phyloP scores from a whole-genome alignment of 345 rosid genomes.

The Murraya koenigii region DNA sequence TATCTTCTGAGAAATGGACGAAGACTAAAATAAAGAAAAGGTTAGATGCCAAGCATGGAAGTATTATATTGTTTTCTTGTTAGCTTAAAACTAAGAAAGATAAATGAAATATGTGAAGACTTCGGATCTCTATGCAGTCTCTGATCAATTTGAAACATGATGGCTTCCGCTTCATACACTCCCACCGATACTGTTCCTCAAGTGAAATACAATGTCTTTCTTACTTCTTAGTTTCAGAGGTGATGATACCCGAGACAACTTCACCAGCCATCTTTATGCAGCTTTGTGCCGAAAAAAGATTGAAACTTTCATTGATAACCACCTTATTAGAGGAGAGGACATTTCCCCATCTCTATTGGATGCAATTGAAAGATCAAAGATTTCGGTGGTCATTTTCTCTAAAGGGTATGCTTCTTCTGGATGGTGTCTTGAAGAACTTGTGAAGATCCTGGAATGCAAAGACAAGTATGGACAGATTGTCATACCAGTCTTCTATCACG shows the following conservation, averaged over 20 bases:
- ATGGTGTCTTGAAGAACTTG: conserved; percentile 8
- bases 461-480: not conserved
- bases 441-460: not conserved
- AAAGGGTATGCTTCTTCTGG: conserved; percentile 3
- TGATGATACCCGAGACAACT: not conserved
- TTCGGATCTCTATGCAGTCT: no score
- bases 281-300: not conserved
- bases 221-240: conserved; percentile 14
- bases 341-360: not conserved
- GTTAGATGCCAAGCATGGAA: not conserved
- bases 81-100: not conserved
- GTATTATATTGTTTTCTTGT: not conserved
- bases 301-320: not conserved
- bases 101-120: not conserved
- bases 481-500: not conserved
- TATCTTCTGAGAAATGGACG: not conserved
- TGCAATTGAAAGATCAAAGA: conserved; percentile 3
- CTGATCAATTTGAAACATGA: not conserved
- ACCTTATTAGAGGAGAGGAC: not conserved
- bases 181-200: not conserved
- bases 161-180: not conserved
- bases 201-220: not conserved
- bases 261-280: not conserved
- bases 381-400: not conserved
- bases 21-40: no score